Evolutionary conservation across 169 alveolate genomes (phyloP), one percentile per base, ranked within the genome.

Genomic region (Plasmodium coatneyi): DNA sequence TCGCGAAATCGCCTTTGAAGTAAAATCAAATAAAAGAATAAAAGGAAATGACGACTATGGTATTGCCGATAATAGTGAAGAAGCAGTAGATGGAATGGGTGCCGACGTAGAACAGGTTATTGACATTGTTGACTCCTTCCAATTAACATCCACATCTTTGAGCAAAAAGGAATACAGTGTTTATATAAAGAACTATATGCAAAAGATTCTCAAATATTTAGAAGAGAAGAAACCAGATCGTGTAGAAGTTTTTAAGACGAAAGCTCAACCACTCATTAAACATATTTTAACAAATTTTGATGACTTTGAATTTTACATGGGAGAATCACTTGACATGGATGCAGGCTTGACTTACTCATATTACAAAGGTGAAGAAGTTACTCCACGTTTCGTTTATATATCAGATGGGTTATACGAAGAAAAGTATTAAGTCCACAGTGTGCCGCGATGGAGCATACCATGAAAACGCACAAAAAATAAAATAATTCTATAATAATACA

Each of bases 311-410:
- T 98, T 98, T 97, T 98, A 96, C 93, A 94, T 97, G 92, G 99
- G 99, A 89, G 99, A 98, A 92, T 97, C 98, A 76, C 96, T 97
- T 36, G 99, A 98, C 83, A 95, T 96, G 92, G 99, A 98, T 94
- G 98, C 98, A 22, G 97, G 97, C 28, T 74, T 98, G 71, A 96
- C 97, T 82, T 96, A 97, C 89, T 98, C 98, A 43, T 98, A 98
- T 96, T 98, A 98, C 97, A 97, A 98, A 81, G 99, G 98, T 70
- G 99, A 98, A 76, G 99, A 98, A 92, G 95, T 97, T 22, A 96
- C 99, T 43, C 99, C 99, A 39, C 95, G 99, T 52, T 97, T 98
- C 92, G 97, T 98, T 54, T 98, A 97, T 96, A 91, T 98, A 95
- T 93, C 96, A 87, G 99, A 98, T 80, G 99, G 98, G 32, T 95